phyloP scores from a whole-genome alignment of 305 asterid genomes.

The Fraxinus paxiana region DNA sequence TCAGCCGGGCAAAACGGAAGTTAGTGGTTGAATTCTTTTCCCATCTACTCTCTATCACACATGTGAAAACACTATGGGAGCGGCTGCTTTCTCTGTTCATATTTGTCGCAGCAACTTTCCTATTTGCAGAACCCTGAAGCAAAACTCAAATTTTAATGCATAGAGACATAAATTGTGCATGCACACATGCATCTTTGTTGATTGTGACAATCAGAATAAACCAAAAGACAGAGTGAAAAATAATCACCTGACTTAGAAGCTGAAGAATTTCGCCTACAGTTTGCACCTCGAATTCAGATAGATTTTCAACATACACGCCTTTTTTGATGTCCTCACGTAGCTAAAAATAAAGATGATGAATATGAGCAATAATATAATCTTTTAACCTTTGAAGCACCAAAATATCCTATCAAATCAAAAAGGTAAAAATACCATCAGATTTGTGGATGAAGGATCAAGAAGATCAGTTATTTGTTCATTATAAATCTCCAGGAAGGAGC shows the following conservation, averaged over 20 bases:
- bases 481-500: conserved; percentile 92
- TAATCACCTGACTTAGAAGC: conserved; percentile 75
- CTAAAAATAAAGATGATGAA: conserved; percentile 31
- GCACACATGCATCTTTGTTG: conserved; percentile 1
- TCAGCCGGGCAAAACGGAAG: conserved; percentile 87
- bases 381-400: conserved; percentile 1
- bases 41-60: conserved; percentile 96
- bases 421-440: conserved; percentile 63
- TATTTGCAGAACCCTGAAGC: conserved; percentile 76
- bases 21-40: conserved; percentile 80
- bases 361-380: conserved; percentile 15
- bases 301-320: conserved; percentile 91
- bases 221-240: conserved; percentile 6
- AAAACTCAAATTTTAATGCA: conserved; percentile 22
- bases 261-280: conserved; percentile 86
- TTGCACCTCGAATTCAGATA: conserved; percentile 82
- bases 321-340: conserved; percentile 83
- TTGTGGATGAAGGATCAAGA: conserved; percentile 91
- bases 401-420: neutral
- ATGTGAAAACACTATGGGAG: conserved; percentile 93
- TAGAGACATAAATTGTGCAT: conserved; percentile 8
- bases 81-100: conserved; percentile 99
- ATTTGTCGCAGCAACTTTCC: conserved; percentile 93
- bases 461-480: conserved; percentile 94
- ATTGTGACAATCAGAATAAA: conserved; percentile 7